A percentile compares a stretch with the other conserved stretches of the same genome.
These are phyloP conservation scores for Chaetoceros tenuissimus DNA, from an alignment of 108 stramenopile species.

Conservation along the genomic window DNA sequence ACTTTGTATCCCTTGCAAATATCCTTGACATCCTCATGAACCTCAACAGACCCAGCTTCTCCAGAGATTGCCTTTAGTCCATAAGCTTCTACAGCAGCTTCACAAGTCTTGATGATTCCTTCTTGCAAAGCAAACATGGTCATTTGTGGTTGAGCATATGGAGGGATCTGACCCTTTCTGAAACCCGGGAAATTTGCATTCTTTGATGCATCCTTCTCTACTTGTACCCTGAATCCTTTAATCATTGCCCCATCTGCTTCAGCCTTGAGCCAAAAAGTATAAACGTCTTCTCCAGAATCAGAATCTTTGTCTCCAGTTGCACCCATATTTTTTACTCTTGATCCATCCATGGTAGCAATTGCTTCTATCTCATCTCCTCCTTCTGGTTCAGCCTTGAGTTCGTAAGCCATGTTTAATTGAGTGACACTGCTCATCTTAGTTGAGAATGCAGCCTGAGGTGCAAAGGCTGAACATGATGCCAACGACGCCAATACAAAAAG, in stretches of 20 bases:
- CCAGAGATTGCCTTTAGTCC: constrained; percentile 63
- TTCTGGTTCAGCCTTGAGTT: constrained; percentile 70
- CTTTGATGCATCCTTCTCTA: constrained; percentile 70
- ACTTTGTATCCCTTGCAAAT: constrained; percentile 68
- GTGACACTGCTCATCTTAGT: no score
- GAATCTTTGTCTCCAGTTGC: constrained; percentile 12
- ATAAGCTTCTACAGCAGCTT: constrained; percentile 62
- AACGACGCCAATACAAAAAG: neutral
- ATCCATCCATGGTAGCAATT: constrained; percentile 34
- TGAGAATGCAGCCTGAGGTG: no score
- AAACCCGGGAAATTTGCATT: constrained; percentile 85
- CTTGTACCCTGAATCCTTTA: constrained; percentile 41
- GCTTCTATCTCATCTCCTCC: constrained; percentile 60
- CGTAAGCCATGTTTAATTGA: no score
- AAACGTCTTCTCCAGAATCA: constrained; percentile 38
- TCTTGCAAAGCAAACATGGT: constrained; percentile 74
- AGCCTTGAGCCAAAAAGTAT: constrained; percentile 67
- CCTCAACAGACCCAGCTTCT: constrained; percentile 43
- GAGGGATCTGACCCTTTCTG: constrained; percentile 77
- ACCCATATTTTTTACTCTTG: constrained; percentile 71
- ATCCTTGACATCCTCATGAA: constrained; percentile 63
- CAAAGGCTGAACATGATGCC: neutral
- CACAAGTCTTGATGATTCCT: constrained; percentile 65
- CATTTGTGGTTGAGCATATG: constrained; percentile 79
- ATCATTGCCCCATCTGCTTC: constrained; percentile 45